Percentiles rank a stretch among this genome's conserved stretches.
phyloP scores from a whole-genome alignment of 2,329 filamentous ascomycete species.

The Fusarium sororula region DNA sequence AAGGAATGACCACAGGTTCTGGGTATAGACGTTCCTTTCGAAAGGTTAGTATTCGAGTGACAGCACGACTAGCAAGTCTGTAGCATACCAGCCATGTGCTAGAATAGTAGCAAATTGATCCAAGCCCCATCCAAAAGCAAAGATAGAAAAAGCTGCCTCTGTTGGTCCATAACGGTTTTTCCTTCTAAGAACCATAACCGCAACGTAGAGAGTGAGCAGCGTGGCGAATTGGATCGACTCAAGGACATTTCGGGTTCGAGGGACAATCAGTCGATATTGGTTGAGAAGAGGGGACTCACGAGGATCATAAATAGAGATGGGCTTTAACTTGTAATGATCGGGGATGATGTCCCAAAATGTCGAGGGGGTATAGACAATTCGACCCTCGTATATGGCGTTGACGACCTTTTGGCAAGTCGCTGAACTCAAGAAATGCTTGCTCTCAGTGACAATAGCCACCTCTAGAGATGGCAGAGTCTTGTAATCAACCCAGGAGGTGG shows the following conservation, averaged over 20 bases:
- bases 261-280: slow-evolving; percentile 86
- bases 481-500: slow-evolving; percentile 58
- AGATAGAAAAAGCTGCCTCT: slow-evolving; percentile 76
- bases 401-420: slow-evolving; percentile 85
- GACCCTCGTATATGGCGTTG: slow-evolving; percentile 81
- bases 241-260: slow-evolving; percentile 77
- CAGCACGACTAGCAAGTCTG: background rate
- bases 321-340: slow-evolving; percentile 85
- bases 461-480: slow-evolving; percentile 80
- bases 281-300: slow-evolving; percentile 79
- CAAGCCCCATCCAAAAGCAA: slow-evolving; percentile 80
- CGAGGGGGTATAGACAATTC: slow-evolving; percentile 83
- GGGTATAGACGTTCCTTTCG: slow-evolving; percentile 79
- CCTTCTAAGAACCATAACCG: slow-evolving; percentile 75
- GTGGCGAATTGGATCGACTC: slow-evolving; percentile 79
- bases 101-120: slow-evolving; percentile 81
- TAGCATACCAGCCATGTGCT: slow-evolving; percentile 70
- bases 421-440: slow-evolving; percentile 79
- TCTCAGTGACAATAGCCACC: slow-evolving; percentile 83
- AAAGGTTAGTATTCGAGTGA: background rate
- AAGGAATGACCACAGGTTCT: slow-evolving; percentile 89
- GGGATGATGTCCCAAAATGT: slow-evolving; percentile 85
- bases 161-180: slow-evolving; percentile 62
- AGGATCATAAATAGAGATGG: slow-evolving; percentile 83
- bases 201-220: slow-evolving; percentile 73